Percentiles rank a stretch among this genome's conserved stretches.
Conservation (phyloP, 805 yeast species). For the Brettanomyces nanus region DNA sequence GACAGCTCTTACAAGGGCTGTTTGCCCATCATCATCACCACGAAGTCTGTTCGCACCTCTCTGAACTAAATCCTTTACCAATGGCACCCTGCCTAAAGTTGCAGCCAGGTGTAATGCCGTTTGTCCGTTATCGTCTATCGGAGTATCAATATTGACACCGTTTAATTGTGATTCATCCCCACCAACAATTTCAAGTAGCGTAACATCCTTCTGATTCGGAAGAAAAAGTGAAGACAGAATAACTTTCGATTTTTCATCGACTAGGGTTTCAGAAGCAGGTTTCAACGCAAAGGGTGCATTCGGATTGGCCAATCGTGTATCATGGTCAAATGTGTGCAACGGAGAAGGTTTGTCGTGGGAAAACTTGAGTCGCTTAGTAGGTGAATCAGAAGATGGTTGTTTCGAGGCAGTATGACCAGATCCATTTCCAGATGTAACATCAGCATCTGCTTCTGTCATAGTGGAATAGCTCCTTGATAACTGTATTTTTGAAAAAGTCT, state of each 20-base stretch:
- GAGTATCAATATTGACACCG: slow-evolving; percentile 61
- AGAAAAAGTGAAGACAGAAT: slow-evolving; percentile 45
- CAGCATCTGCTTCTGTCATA: slow-evolving; percentile 16
- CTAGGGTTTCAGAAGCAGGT: slow-evolving; percentile 29
- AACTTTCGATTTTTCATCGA: slow-evolving; percentile 25
- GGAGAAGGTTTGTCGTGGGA: slow-evolving; percentile 11
- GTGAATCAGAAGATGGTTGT: too few relatives aligned
- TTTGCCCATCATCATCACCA: slow-evolving; percentile 79
- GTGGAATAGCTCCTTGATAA: slow-evolving; percentile 10
- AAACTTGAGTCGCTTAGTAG: slow-evolving; percentile 29
- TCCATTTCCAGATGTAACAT: not conserved
- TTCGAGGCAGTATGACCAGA: too few relatives aligned
- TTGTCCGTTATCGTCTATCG: slow-evolving; percentile 90
- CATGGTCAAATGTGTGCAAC: slow-evolving; percentile 28
- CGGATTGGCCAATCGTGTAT: slow-evolving; percentile 31
- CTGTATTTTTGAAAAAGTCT: slow-evolving; percentile 43
- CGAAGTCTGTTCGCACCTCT: slow-evolving; percentile 61
- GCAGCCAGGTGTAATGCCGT: slow-evolving; percentile 96
- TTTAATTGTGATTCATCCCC: slow-evolving; percentile 21
- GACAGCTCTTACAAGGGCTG: slow-evolving; percentile 78
- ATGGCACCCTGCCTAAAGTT: slow-evolving; percentile 68
- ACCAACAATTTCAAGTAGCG: slow-evolving; percentile 20
- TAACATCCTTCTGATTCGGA: slow-evolving; percentile 28
- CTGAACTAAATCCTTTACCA: slow-evolving; percentile 62
- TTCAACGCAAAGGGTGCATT: slow-evolving; percentile 41